Percentiles rank a stretch among this genome's conserved stretches.
Evolutionary conservation across 2,329 filamentous ascomycete genomes (phyloP).

Genomic region (Plectosphaerella sp.): DNA sequence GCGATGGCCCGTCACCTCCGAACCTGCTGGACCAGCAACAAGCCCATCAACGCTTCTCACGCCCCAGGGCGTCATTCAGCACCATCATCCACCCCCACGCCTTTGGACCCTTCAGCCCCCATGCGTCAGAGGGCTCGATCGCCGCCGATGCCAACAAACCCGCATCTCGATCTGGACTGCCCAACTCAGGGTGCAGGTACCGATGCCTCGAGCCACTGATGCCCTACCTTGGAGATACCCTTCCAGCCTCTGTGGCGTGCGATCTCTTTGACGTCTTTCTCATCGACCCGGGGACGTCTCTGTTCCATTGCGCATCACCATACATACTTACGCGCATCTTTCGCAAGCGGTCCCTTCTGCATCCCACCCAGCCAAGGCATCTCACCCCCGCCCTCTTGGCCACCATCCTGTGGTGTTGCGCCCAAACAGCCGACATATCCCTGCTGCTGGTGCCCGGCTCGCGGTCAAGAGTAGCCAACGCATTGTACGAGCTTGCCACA

Average conservation of each 20-base stretch:
- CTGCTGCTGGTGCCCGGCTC: constrained; percentile 35
- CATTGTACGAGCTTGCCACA: constrained; percentile 29
- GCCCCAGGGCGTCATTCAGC: neutral
- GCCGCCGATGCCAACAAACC: neutral
- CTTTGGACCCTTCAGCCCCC: constrained; percentile 1
- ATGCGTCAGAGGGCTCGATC: neutral
- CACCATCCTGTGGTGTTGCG: constrained; percentile 42
- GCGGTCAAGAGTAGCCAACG: constrained; percentile 32
- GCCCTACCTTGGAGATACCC: constrained; percentile 30
- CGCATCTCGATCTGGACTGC: neutral
- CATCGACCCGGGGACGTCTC: constrained; percentile 35
- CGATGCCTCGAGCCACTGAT: constrained; percentile 35
- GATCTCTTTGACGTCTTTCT: constrained; percentile 44
- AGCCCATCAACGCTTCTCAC: neutral
- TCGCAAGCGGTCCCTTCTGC: constrained; percentile 36
- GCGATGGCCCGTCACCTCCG: neutral
- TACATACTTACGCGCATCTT: constrained; percentile 43
- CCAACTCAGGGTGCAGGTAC: constrained; percentile 26
- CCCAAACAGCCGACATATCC: constrained; percentile 41
- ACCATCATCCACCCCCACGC: neutral
- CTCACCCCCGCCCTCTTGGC: constrained; percentile 39
- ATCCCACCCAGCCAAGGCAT: constrained; percentile 31
- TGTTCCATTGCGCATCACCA: constrained; percentile 39
- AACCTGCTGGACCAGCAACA: neutral
- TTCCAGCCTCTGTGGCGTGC: constrained; percentile 35